Conservation (phyloP, 2,329 filamentous ascomycete genomes). For the Aspergillus carbonarius region DNA sequence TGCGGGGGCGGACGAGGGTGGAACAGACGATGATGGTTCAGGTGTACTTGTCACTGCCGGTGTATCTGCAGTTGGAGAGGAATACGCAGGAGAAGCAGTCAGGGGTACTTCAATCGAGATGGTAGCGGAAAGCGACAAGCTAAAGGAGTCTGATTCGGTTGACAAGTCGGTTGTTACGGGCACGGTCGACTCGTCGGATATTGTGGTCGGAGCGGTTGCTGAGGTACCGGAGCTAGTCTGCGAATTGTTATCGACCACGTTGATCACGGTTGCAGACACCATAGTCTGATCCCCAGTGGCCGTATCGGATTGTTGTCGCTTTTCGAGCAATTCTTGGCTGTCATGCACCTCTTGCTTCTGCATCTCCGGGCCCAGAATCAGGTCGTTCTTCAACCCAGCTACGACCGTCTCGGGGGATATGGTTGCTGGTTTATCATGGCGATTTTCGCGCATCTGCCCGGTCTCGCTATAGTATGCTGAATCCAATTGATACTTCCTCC, state of each 20-base stretch:
- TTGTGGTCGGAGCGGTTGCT: slow-evolving; percentile 2
- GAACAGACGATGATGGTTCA: neutral
- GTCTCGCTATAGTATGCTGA: neutral
- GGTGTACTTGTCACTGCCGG: slow-evolving; percentile 9
- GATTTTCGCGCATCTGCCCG: neutral
- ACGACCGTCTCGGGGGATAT: neutral
- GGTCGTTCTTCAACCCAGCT: neutral
- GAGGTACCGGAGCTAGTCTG: slow-evolving; percentile 2
- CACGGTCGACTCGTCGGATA: slow-evolving; percentile 1
- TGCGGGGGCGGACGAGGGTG: neutral
- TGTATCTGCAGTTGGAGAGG: slow-evolving; percentile 12
- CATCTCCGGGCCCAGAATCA: neutral
- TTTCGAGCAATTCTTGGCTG: neutral
- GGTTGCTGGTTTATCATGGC: neutral
- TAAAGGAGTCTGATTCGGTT: neutral
- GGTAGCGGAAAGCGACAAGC: slow-evolving; percentile 4
- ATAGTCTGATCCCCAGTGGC: neutral
- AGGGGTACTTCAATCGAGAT: neutral
- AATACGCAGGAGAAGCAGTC: slow-evolving; percentile 9
- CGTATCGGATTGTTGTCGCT: neutral
- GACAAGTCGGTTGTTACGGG: neutral
- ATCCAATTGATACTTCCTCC: slow-evolving; percentile 7
- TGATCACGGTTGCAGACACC: neutral
- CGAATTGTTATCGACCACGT: neutral
- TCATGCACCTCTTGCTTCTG: slow-evolving; percentile 3